Evolutionary conservation across 2,329 filamentous ascomycete genomes (phyloP).

Genomic region (Apiospora saccharicola): DNA sequence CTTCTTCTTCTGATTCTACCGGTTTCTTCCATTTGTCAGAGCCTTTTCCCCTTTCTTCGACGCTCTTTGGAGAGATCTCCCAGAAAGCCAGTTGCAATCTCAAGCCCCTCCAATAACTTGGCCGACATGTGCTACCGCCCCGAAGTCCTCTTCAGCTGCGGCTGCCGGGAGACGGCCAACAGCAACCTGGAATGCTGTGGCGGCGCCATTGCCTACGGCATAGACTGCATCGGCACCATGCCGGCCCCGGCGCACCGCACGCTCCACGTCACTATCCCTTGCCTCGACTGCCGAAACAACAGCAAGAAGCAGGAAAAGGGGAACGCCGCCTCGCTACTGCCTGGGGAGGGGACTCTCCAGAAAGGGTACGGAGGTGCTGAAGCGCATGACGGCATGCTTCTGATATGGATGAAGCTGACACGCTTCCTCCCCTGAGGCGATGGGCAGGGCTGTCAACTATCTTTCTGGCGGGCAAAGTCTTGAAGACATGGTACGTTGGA

Average conservation of each 20-base stretch:
- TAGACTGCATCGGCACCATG: constrained; percentile 21
- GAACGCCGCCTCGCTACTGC: too few species aligned
- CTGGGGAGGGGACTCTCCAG: too few species aligned
- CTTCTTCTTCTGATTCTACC: neutral
- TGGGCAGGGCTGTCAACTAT: neutral
- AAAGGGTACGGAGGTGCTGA: neutral
- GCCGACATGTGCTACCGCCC: constrained; percentile 18
- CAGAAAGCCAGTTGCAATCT: neutral
- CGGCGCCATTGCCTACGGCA: constrained; percentile 11
- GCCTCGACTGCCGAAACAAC: neutral
- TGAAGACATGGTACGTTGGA: neutral
- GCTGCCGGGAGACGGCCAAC: constrained; percentile 6
- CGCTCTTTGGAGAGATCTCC: too few species aligned
- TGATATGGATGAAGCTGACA: neutral
- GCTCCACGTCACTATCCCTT: neutral
- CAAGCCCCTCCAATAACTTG: neutral
- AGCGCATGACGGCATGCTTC: constrained; percentile 5
- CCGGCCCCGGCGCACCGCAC: constrained; percentile 14
- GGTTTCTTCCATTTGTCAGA: neutral
- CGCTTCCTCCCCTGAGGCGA: too few species aligned
- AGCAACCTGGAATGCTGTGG: constrained; percentile 5
- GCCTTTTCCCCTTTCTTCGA: neutral
- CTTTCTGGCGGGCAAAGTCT: neutral
- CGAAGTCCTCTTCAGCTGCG: neutral
- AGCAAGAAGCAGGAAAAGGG: too few species aligned